Conservation (phyloP, 257 asterid genomes). For the Nicotiana tabacum region DNA sequence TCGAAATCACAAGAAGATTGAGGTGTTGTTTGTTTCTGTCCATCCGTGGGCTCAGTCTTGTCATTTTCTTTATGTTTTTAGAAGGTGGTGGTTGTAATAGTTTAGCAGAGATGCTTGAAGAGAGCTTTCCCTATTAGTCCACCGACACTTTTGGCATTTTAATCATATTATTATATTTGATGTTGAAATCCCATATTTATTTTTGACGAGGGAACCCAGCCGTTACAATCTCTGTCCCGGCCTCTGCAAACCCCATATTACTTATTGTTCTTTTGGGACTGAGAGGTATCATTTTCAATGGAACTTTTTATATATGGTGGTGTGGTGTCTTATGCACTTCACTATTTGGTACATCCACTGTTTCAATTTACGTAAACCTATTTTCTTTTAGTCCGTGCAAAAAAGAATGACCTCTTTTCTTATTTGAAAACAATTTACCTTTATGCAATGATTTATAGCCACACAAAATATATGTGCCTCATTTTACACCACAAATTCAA, state of each 20-base stretch:
- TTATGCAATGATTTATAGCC: too few species aligned
- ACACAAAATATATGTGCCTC: too few species aligned
- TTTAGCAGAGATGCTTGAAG: not conserved
- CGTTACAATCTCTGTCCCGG: too few species aligned
- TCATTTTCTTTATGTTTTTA: conserved; percentile 31
- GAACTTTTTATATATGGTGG: too few species aligned
- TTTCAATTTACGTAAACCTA: too few species aligned
- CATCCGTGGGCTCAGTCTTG: conserved; percentile 33
- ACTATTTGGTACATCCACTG: too few species aligned
- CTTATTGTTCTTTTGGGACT: not conserved
- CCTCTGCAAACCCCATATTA: not conserved
- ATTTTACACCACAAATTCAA: too few species aligned
- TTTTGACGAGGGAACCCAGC: too few species aligned
- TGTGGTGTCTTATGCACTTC: too few species aligned
- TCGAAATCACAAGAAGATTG: conserved; percentile 20
- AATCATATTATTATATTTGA: conserved; percentile 29
- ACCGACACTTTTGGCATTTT: conserved; percentile 48
- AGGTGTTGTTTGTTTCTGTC: conserved; percentile 36
- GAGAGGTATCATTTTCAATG: not conserved
- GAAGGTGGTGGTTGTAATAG: conserved; percentile 29
- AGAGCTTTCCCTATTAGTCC: conserved; percentile 17
- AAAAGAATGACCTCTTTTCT: too few species aligned
- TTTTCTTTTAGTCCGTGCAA: too few species aligned
- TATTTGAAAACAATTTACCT: too few species aligned
- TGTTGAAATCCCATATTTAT: not conserved